Conservation (phyloP, 2,329 filamentous ascomycete genomes). For the Colletotrichum ledebouriae region DNA sequence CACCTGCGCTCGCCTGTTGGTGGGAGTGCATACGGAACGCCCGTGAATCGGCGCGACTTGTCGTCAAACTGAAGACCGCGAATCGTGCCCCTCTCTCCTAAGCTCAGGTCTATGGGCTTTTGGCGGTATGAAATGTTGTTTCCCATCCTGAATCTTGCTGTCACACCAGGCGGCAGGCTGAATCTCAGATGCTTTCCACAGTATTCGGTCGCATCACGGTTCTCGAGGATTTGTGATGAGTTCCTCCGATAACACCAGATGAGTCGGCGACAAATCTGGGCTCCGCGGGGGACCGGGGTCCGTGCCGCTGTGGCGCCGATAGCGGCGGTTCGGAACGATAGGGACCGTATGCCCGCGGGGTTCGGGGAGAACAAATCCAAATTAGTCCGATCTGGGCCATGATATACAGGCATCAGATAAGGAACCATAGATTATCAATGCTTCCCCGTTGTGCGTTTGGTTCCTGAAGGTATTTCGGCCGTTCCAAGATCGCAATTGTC, state of each 20-base stretch:
- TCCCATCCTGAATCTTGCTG: constrained; percentile 43
- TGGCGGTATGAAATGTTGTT: constrained; percentile 48
- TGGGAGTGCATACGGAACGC: no score
- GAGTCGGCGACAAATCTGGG: constrained; percentile 8
- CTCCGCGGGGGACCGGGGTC: constrained; percentile 14
- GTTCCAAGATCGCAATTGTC: no score
- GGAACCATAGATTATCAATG: background rate
- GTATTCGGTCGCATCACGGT: no score
- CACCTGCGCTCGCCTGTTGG: no score
- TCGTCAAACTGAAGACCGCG: constrained; percentile 49
- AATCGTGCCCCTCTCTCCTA: constrained; percentile 49
- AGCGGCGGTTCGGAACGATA: background rate
- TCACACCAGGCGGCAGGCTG: no score
- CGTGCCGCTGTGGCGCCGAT: constrained; percentile 26
- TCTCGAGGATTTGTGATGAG: no score
- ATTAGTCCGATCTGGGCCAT: background rate
- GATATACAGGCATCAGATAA: background rate
- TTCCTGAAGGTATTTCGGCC: no score
- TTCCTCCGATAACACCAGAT: no score
- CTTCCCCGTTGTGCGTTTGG: background rate
- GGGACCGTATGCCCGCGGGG: background rate
- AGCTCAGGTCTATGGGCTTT: constrained; percentile 44
- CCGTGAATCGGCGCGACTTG: constrained; percentile 52
- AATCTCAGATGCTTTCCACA: no score
- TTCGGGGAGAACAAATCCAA: background rate